Evolutionary conservation across 2,329 filamentous ascomycete species (phyloP), one percentile per base, ranked within the genome.

Genomic region (Fusarium tricinctum): DNA sequence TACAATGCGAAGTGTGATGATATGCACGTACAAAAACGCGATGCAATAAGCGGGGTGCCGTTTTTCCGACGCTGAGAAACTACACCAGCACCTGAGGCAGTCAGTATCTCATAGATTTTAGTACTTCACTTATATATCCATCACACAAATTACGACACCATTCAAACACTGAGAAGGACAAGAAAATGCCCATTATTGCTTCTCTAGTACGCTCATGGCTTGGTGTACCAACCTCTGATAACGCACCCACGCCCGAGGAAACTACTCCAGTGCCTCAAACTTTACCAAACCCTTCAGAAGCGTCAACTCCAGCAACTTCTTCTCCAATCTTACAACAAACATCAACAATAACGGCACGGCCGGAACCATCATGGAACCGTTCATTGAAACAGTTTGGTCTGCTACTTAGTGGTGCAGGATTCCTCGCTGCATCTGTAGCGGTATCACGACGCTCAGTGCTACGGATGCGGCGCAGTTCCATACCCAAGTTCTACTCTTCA

Each of bases 341-440:
- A 26, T 26, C 45, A 59, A 22, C 28, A n/a, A 52, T 14, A 58
- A n/a, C 10, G n/a, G 6, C 49, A 40, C 43, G 26, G 4, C 32
- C 28, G 15, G 60, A 71, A 42, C 76, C 79, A 49, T 86, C 88
- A 45, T 69, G 71, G 60, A 63, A 60, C 14, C 73, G 86, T 83
- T 40, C 76, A 12, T 39, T 86, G 49, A 85, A 85, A 54, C 90
- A 94, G 77, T 79, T 93, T 15, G 84, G 88, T 23, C 80, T 97
- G 61, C 91, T 96, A 78, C 83, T 90, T 72, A 89, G 90, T 63
- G 95, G 95, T 42, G 85, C 92, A 13, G 84, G 88, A 56, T 97
- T 97, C 80, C 86, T 97, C 68, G 82, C 87, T 22, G 84, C 94
- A 66, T 92, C 93, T 2, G 83, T 91, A 3, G 76, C 90, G 55